Conservation (phyloP, 2,329 filamentous ascomycete genomes). For the Beauveria caledonica region DNA sequence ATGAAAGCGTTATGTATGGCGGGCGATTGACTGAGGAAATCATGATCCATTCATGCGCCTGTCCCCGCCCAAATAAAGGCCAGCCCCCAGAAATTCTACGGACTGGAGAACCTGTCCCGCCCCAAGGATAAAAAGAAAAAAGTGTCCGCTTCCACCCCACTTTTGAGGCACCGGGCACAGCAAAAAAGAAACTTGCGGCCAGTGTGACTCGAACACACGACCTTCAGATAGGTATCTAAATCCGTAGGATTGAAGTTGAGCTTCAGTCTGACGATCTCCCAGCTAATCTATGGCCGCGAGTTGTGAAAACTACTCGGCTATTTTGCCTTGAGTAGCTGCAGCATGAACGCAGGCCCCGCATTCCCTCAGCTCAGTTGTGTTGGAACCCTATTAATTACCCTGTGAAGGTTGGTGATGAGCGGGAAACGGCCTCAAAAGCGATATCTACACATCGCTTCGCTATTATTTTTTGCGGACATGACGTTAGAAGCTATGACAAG, state of each 20-base stretch:
- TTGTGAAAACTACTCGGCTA: conserved; percentile 1
- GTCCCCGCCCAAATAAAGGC: no score
- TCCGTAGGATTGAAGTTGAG: conserved; percentile 21
- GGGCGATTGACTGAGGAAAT: no score
- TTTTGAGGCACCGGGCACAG: background rate
- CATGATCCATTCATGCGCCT: no score
- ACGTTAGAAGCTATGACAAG: no score
- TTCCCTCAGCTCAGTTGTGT: no score
- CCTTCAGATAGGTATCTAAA: conserved; percentile 20
- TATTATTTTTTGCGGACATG: no score
- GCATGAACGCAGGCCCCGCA: accelerated
- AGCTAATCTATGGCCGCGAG: conserved; percentile 23
- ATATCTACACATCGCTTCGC: no score
- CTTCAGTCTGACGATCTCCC: conserved; percentile 23
- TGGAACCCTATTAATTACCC: no score
- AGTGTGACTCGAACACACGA: conserved; percentile 23
- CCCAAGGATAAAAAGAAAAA: background rate
- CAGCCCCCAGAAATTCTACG: no score
- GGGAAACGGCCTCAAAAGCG: no score
- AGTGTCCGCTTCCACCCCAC: background rate
- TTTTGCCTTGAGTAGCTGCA: background rate
- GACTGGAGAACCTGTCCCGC: background rate
- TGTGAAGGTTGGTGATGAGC: no score
- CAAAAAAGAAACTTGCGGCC: conserved; percentile 18
- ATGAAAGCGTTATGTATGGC: no score